These are phyloP conservation scores for Lathyrus tuberosus DNA, from an alignment of 306 rosid species.

Conservation along the genomic window DNA sequence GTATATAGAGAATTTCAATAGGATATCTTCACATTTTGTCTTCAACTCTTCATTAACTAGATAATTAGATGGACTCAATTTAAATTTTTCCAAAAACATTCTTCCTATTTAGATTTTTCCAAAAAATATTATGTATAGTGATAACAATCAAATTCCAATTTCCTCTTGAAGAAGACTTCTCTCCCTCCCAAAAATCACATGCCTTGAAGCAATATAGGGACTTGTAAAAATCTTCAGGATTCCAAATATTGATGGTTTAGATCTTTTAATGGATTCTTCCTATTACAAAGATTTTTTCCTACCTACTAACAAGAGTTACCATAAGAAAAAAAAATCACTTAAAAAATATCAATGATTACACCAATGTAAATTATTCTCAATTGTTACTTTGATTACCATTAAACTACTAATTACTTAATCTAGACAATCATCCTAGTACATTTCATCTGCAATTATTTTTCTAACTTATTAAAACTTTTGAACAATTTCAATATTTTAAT, in stretches of 20 bases:
- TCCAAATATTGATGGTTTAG: not conserved
- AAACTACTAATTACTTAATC: not conserved
- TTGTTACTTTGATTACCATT: slow-evolving; percentile 15
- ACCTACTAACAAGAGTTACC: not conserved
- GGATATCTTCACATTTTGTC: too few species aligned
- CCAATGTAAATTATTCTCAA: not conserved
- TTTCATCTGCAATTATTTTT: not conserved
- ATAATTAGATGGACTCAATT: too few species aligned
- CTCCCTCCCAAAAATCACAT: slow-evolving; percentile 15
- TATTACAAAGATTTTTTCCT: slow-evolving; percentile 8
- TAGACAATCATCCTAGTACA: slow-evolving; percentile 21
- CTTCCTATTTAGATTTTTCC: too few species aligned
- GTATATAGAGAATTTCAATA: too few species aligned
- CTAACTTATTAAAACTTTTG: not conserved
- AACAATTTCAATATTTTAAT: slow-evolving; percentile 30
- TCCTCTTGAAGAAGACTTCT: not conserved
- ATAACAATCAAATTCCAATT: not conserved
- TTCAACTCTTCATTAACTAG: too few species aligned
- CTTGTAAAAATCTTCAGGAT: not conserved
- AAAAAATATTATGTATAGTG: too few species aligned
- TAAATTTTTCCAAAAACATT: too few species aligned
- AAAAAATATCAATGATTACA: slow-evolving; percentile 2
- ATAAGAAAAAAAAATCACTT: not conserved
- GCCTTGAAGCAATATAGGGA: slow-evolving; percentile 6
- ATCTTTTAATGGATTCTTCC: slow-evolving; percentile 14